Percentiles rank a stretch among this genome's conserved stretches.
Evolutionary conservation across 2,329 filamentous ascomycete species (phyloP).

Genomic region (Cryphonectria japonica): DNA sequence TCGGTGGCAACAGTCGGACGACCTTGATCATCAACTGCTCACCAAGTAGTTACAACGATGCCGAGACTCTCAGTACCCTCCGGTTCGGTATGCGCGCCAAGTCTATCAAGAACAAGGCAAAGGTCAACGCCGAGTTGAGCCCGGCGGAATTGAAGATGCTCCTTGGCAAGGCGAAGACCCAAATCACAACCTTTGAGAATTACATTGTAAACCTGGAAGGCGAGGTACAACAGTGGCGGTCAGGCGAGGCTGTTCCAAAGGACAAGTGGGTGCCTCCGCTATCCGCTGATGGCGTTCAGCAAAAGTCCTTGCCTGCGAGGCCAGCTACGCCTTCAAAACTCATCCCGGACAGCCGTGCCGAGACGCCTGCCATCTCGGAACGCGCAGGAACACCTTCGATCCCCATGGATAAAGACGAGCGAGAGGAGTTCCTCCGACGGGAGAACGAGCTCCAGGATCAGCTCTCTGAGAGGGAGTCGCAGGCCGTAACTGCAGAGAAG

Average conservation of each 20-base stretch:
- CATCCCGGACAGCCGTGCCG: slow-evolving; percentile 60
- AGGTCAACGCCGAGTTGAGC: slow-evolving; percentile 97
- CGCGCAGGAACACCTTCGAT: slow-evolving; percentile 85
- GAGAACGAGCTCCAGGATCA: slow-evolving; percentile 98
- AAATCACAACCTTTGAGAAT: slow-evolving; percentile 84
- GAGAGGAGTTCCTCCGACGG: slow-evolving; percentile 90
- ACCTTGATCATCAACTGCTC: slow-evolving; percentile 99
- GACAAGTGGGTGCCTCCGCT: slow-evolving; percentile 81
- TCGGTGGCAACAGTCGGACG: slow-evolving; percentile 97
- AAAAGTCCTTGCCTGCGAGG: slow-evolving; percentile 47
- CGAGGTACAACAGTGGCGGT: slow-evolving; percentile 85
- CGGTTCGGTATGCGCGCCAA: slow-evolving; percentile 96
- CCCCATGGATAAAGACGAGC: slow-evolving; percentile 91
- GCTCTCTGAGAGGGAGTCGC: slow-evolving; percentile 87
- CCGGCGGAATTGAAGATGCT: slow-evolving; percentile 92
- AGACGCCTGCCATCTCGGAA: slow-evolving; percentile 72
- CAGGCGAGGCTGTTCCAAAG: slow-evolving; percentile 84
- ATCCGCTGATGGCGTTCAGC: slow-evolving; percentile 55
- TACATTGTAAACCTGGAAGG: slow-evolving; percentile 84
- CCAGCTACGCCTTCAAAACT: slow-evolving; percentile 59
- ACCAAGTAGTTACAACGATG: slow-evolving; percentile 97
- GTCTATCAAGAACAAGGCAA: slow-evolving; percentile 99
- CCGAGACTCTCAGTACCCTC: slow-evolving; percentile 88
- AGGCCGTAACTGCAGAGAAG: slow-evolving; percentile 78
- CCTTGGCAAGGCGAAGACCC: slow-evolving; percentile 88